Conservation (phyloP, 352 stramenopile species). For the Bremia lactucae region DNA sequence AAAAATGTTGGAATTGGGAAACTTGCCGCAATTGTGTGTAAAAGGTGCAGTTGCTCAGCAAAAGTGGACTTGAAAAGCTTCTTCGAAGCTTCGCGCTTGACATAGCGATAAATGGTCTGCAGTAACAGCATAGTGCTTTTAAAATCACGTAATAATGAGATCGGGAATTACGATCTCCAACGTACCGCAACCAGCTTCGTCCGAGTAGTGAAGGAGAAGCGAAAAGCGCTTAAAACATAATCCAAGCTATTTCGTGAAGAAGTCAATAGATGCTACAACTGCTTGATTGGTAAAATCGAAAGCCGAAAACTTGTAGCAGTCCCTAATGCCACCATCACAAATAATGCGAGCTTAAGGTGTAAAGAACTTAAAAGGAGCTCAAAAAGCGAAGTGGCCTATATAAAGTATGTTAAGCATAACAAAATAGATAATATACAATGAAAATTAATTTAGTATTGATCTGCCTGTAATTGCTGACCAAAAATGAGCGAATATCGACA, state of each 20-base stretch:
- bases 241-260: conserved; percentile 33
- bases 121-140: not conserved
- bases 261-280: conserved; percentile 39
- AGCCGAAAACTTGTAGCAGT: conserved; percentile 25
- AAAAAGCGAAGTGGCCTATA: conserved; percentile 39
- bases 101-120: conserved; percentile 35
- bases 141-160: not conserved
- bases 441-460: not conserved
- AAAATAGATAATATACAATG: no score
- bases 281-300: conserved; percentile 28
- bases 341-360: conserved; percentile 31
- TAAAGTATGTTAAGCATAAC: no score
- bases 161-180: not conserved
- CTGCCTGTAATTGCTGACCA: no score
- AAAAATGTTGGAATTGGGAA: conserved; percentile 33
- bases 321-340: conserved; percentile 4
- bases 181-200: conserved; percentile 31
- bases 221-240: conserved; percentile 52
- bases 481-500: conserved; percentile 50
- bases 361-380: conserved; percentile 59
- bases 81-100: conserved; percentile 38
- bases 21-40: conserved; percentile 32
- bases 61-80: conserved; percentile 32
- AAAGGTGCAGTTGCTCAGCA: conserved; percentile 32
- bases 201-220: conserved; percentile 40